Evolutionary conservation across 495 filamentous ascomycete species (phyloP), one percentile per base, ranked within the genome.

Genomic region (Aspergillus steynii): DNA sequence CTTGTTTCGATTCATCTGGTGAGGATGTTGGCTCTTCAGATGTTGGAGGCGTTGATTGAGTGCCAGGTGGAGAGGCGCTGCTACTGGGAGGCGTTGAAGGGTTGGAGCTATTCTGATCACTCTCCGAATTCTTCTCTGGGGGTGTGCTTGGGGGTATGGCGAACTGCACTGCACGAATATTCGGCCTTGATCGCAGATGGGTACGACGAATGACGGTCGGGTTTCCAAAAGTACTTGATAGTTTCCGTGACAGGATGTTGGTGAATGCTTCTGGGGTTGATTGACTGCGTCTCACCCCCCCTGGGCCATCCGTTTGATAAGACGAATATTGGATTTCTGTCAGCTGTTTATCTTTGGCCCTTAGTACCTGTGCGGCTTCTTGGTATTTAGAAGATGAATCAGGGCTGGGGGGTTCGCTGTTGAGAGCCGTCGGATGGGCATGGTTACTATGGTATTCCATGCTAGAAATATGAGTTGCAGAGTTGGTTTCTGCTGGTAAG

Each of bases 201-300:
- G 76, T 72, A 12, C 82, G 82, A 53, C 77, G 83, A 47, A 87
- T 79, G 4, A 86, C 79, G 14, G 85, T 87, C 25, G 80, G 77
- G 29, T 80, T 76, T 0, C 77, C 78, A 60, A 86, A 79, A 3
- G 80, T 71, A 10, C 70, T 68, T 0, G 83, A 86, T 25, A 86
- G 52, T 61, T 76, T 85, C 42, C 75, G 75, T 2, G 82, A 77
- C 20, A 86, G 65, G 31, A 80, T 77, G 50, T 74, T 68, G 54
- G 76, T 68, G 20, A 82, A 68, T 50, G 67, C 74, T 28, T 71
- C 61, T 29, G 63, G 66, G 20, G 53, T 64, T 29, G 65, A 67
- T 29, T 58, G 62, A 53, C 55, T 66, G 59, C 51, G 64, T 55
- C 55, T 64, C 34, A 28, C 60, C 45, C n/a, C 60, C 59, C 48